Evolutionary conservation across 306 rosid genomes (phyloP).

Genomic region (Pterocarpus santalinus): DNA sequence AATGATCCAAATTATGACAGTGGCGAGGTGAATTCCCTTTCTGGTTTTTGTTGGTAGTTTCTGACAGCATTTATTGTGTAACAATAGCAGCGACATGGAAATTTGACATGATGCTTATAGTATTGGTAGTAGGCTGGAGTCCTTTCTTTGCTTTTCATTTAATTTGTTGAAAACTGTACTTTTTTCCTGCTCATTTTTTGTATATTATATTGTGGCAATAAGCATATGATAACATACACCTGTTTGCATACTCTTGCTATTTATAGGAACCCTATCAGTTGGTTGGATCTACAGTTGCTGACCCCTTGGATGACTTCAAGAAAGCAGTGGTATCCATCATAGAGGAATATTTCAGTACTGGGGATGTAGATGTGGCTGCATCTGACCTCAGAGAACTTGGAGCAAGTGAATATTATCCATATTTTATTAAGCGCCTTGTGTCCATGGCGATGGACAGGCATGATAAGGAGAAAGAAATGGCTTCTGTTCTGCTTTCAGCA

Average conservation of each 20-base stretch:
- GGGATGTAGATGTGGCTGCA: constrained; percentile 84
- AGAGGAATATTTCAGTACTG: constrained; percentile 91
- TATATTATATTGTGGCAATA: neutral
- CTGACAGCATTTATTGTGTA: neutral
- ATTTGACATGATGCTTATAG: neutral
- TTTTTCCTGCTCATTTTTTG: neutral
- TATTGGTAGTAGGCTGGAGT: neutral
- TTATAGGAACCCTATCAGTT: constrained; percentile 94
- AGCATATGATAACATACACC: constrained; percentile 2
- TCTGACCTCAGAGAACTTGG: constrained; percentile 94
- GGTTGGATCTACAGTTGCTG: constrained; percentile 80
- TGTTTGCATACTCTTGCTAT: constrained; percentile 33
- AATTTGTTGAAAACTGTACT: neutral
- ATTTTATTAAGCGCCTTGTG: constrained; percentile 90
- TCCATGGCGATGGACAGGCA: constrained; percentile 98
- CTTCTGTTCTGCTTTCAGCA: constrained; percentile 94
- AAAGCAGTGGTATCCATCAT: constrained; percentile 82
- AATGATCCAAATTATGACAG: constrained; percentile 49
- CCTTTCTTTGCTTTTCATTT: neutral
- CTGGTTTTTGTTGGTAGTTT: neutral
- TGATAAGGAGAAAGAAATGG: constrained; percentile 99
- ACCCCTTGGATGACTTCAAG: constrained; percentile 94
- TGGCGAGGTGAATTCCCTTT: constrained; percentile 41
- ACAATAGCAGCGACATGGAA: neutral
- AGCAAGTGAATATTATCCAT: constrained; percentile 87